Evolutionary conservation across 2,329 filamentous ascomycete genomes (phyloP).

Genomic region (Penicillium expansum): DNA sequence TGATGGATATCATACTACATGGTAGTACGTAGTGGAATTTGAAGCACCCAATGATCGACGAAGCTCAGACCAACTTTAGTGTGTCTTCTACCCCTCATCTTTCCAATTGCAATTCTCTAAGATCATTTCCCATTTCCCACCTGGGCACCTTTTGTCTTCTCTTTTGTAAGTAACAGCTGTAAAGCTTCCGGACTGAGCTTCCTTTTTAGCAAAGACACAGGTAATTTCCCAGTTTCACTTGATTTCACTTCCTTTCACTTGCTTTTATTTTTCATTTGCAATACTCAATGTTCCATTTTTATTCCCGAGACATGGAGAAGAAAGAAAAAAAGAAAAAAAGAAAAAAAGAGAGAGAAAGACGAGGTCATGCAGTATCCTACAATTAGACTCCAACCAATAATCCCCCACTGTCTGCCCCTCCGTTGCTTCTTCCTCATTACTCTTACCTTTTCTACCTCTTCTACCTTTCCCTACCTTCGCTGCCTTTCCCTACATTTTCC

Average conservation of each 20-base stretch:
- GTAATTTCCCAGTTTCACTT: background rate
- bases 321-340: background rate
- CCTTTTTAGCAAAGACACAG: background rate
- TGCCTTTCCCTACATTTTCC: background rate
- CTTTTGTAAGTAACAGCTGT: background rate
- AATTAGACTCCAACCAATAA: constrained; percentile 11
- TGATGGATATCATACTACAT: background rate
- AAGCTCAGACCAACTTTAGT: constrained; percentile 7
- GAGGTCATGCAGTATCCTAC: constrained; percentile 8
- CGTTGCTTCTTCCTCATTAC: background rate
- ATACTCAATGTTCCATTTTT: background rate
- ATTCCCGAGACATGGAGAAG: background rate
- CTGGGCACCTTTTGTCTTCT: background rate
- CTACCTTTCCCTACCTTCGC: background rate
- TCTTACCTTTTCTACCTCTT: background rate
- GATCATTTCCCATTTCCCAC: too few species aligned
- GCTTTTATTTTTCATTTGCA: background rate
- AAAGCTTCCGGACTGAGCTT: constrained; percentile 1
- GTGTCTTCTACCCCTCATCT: constrained; percentile 3
- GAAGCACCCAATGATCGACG: constrained; percentile 4
- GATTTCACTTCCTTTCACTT: background rate
- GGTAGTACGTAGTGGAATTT: background rate
- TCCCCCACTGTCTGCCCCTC: constrained; percentile 9
- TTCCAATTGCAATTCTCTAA: background rate
- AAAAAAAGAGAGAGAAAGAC: background rate